These are phyloP conservation scores for Musa schizocarpa DNA, from an alignment of 176 grass and related monocot genomes.

Conservation along the genomic window DNA sequence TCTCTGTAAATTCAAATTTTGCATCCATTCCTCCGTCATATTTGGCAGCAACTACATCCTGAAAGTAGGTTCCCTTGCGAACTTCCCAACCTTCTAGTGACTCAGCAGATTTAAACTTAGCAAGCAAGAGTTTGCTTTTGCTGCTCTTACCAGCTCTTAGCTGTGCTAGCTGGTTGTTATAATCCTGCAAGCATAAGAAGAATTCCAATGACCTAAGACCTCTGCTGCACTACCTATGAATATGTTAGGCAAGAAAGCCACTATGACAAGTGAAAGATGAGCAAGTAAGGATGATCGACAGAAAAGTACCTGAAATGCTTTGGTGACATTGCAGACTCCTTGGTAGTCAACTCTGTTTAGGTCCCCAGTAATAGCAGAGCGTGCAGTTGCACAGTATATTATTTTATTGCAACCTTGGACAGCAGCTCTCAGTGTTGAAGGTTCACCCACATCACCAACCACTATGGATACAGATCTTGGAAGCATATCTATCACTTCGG, in stretches of 20 bases:
- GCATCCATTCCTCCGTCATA: constrained; percentile 81
- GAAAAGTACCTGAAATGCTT: constrained; percentile 73
- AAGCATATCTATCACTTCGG: constrained; percentile 84
- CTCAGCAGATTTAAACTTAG: constrained; percentile 85
- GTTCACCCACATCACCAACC: constrained; percentile 88
- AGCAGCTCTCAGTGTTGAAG: constrained; percentile 49
- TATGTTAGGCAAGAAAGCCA: background rate
- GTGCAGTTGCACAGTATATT: constrained; percentile 94
- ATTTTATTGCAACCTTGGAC: constrained; percentile 85
- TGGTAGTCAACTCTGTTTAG: constrained; percentile 90
- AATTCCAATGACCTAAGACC: background rate
- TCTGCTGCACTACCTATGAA: background rate
- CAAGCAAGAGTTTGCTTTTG: constrained; percentile 92
- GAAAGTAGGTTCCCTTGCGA: constrained; percentile 63
- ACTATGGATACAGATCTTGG: constrained; percentile 73
- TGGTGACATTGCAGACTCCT: constrained; percentile 76
- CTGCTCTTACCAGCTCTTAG: constrained; percentile 97
- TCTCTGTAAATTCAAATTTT: constrained; percentile 68
- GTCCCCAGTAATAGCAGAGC: constrained; percentile 87
- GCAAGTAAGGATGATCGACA: background rate
- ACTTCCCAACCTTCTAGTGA: constrained; percentile 73
- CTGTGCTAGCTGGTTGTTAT: constrained; percentile 81
- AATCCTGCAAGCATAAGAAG: constrained; percentile 54
- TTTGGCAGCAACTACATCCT: constrained; percentile 44
- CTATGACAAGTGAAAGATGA: constrained; percentile 3